These are phyloP conservation scores for Rhododendron vialii DNA, from an alignment of 148 eudicot species.

Conservation along the genomic window DNA sequence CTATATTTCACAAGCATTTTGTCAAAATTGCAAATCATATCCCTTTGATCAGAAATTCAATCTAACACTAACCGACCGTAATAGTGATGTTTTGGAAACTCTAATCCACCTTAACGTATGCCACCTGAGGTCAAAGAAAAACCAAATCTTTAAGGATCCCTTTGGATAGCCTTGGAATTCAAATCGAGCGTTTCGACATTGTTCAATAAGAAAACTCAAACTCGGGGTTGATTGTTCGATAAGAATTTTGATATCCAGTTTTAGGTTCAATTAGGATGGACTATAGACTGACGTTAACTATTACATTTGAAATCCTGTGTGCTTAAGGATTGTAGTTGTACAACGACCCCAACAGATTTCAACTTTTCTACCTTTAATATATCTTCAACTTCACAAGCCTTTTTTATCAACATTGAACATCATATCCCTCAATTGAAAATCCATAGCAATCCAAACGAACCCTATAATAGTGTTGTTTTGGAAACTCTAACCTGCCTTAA, in stretches of 20 bases:
- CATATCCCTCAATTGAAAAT: background rate
- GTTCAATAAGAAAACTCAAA: background rate
- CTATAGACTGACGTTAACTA: background rate
- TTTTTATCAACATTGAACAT: background rate
- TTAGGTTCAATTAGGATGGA: background rate
- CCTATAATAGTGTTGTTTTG: background rate
- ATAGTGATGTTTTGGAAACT: background rate
- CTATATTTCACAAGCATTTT: background rate
- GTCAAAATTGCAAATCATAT: background rate
- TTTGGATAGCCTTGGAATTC: background rate
- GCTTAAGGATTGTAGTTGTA: background rate
- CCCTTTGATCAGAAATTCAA: background rate
- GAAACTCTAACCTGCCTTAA: slow-evolving; percentile 32
- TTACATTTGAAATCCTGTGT: background rate
- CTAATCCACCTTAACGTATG: background rate
- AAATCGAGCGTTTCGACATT: background rate
- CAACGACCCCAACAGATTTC: background rate
- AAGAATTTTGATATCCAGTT: background rate
- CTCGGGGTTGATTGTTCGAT: background rate
- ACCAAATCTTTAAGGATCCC: background rate
- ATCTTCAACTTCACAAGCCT: background rate
- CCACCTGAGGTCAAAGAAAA: background rate
- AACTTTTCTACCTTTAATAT: background rate
- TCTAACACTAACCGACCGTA: background rate
- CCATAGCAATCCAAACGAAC: background rate